Evolutionary conservation across 169 alveolate species (phyloP).

Genomic region (Plasmodium gaboni): DNA sequence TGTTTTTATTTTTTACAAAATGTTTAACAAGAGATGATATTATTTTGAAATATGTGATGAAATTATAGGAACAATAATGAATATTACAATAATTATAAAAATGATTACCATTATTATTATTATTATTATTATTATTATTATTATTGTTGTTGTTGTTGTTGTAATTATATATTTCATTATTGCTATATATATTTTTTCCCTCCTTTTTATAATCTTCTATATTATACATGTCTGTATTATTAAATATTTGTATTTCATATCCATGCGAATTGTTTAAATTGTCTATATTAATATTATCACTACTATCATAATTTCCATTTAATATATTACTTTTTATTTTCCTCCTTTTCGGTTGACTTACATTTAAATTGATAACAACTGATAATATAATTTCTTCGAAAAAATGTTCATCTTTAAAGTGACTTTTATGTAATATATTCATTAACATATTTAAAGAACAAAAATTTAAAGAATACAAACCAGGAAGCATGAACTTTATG

Average conservation of each 20-base stretch:
- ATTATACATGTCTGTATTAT: no score
- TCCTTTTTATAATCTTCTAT: no score
- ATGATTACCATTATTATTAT: not conserved
- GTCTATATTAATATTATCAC: not conserved
- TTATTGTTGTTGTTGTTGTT: no score
- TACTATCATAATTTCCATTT: constrained; percentile 6
- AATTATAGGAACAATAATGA: not conserved
- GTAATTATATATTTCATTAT: no score
- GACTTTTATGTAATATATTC: constrained; percentile 22
- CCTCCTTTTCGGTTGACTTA: constrained; percentile 19
- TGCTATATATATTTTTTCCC: no score
- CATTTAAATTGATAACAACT: constrained; percentile 36
- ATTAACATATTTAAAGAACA: constrained; percentile 65
- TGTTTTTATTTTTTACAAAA: constrained; percentile 34
- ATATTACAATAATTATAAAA: not conserved
- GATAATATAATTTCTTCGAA: constrained; percentile 39
- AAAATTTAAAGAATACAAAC: constrained; percentile 21
- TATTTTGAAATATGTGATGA: constrained; percentile 1
- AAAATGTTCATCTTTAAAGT: constrained; percentile 20
- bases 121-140: not conserved
- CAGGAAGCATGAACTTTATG: not conserved
- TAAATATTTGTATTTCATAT: no score
- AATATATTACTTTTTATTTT: constrained; percentile 37
- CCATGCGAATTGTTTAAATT: no score
- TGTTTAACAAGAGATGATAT: constrained; percentile 19